Base-by-base conservation (phyloP, 345 rosid species). In the Salix dunnii region DNA sequence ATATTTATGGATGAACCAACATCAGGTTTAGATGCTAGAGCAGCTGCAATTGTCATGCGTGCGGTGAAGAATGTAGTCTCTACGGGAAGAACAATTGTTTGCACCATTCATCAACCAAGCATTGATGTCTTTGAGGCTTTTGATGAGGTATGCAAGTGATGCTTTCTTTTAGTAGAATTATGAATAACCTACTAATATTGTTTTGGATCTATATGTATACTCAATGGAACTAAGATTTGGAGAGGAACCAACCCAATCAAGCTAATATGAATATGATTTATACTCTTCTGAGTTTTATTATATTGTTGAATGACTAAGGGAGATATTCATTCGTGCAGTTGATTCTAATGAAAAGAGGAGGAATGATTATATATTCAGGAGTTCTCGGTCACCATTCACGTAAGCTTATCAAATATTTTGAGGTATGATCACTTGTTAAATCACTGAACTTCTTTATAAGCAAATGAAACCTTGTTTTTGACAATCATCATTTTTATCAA, bases 1-100 rank as follows among this genome's bases (percentile, higher is more conserved):
- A 84, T 88, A 67, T 88, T 86, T 82, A 84, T 88, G 89, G 89
- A 86, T 48, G 91, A 86, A 61, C 89, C 88, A 4, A 86, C 91
- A 18, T 81, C 88, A 0, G 91, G 89, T 66, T 76, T 88, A 17
- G 85, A 88, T 79, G 88, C 88, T 55, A 83, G 89, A 73, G 88
- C 89, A 43, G 88, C 87, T 10, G 91, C 91, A 40, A 86, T 84
- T 74, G 87, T 86, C 66, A 84, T 86, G 89, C 83, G 87, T 43
- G 86, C 78, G 1, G 86, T 82, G 78, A 87, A 85, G 80, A 87
- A 85, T 42, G 51, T 68, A 38, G 71, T 68, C 5, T 21, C 35
- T 17, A 40, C 72, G 0, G 58, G n/a, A 51, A 51, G 58, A 18
- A 51, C 23, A 55, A 23, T 10, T 2, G 62, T 55, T n/a, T 55